phyloP scores from a whole-genome alignment of 1,284 basidiomycete species.

The Porphyrellus sp. region DNA sequence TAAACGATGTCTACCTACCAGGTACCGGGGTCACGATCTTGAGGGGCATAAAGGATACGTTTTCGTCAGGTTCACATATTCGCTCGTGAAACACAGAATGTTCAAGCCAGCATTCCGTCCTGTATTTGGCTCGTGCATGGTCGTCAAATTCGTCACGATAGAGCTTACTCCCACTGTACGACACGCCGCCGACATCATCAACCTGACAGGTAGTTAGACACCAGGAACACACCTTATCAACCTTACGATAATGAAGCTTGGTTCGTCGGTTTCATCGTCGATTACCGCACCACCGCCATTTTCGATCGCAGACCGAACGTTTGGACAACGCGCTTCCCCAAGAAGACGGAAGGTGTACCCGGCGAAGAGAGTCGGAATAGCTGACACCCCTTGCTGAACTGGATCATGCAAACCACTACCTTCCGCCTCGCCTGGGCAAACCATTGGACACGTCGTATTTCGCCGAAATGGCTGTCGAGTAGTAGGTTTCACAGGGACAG shows the following conservation, averaged over 20 bases:
- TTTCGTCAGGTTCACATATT: conserved; percentile 53
- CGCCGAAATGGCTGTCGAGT: conserved; percentile 51
- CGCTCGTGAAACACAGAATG: conserved; percentile 67
- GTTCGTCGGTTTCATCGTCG: conserved; percentile 44
- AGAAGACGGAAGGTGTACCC: conserved; percentile 54
- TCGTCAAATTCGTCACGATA: conserved; percentile 51
- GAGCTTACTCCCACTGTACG: conserved; percentile 57
- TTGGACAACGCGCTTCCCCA: conserved; percentile 59
- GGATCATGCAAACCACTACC: conserved; percentile 14
- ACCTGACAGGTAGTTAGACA: neutral
- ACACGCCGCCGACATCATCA: neutral
- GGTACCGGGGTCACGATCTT: conserved; percentile 48
- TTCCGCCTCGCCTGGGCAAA: conserved; percentile 20
- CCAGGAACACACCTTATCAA: conserved; percentile 54
- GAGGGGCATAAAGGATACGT: conserved; percentile 62
- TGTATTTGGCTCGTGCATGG: conserved; percentile 48
- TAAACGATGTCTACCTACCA: conserved; percentile 37
- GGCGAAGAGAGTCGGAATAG: conserved; percentile 42
- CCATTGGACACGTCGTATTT: conserved; percentile 29
- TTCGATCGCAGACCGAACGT: conserved; percentile 57
- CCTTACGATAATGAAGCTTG: conserved; percentile 65
- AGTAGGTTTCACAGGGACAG: conserved; percentile 29
- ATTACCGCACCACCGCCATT: conserved; percentile 49
- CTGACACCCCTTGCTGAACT: neutral
- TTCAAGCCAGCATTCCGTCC: conserved; percentile 84